These are phyloP conservation scores for Colletotrichum limetticola DNA, from an alignment of 2,329 filamentous ascomycete genomes.

Conservation along the genomic window DNA sequence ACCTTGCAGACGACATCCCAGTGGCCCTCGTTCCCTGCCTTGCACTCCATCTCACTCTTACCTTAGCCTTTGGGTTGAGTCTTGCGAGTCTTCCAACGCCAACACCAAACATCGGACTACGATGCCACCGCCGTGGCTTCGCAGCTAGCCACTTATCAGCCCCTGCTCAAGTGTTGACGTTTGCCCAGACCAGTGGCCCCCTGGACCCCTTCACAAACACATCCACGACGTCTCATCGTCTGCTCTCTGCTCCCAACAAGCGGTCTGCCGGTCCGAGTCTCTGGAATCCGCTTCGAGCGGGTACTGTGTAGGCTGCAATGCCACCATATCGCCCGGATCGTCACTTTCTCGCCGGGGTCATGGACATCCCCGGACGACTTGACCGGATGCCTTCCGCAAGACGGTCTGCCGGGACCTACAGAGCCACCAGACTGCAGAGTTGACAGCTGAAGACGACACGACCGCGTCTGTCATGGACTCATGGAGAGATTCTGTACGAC, in stretches of 20 bases:
- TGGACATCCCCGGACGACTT: neutral
- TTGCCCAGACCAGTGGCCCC: neutral
- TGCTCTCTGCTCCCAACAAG: neutral
- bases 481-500: constrained; percentile 14
- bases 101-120: neutral
- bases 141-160: constrained; percentile 6
- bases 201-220: neutral
- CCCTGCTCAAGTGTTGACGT: neutral
- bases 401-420: constrained; percentile 23
- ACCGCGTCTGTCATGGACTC: constrained; percentile 7
- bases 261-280: constrained; percentile 8
- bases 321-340: neutral
- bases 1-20: constrained; percentile 18
- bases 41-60: constrained; percentile 27
- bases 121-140: neutral
- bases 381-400: constrained; percentile 12
- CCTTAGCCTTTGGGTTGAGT: neutral
- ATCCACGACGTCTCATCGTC: neutral
- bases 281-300: neutral
- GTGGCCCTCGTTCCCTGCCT: constrained; percentile 11
- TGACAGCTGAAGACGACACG: constrained; percentile 1
- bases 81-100: neutral
- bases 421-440: constrained; percentile 13
- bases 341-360: neutral
- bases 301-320: neutral